Base-by-base conservation (phyloP, 306 rosid species). In the Prosopis cineraria region DNA sequence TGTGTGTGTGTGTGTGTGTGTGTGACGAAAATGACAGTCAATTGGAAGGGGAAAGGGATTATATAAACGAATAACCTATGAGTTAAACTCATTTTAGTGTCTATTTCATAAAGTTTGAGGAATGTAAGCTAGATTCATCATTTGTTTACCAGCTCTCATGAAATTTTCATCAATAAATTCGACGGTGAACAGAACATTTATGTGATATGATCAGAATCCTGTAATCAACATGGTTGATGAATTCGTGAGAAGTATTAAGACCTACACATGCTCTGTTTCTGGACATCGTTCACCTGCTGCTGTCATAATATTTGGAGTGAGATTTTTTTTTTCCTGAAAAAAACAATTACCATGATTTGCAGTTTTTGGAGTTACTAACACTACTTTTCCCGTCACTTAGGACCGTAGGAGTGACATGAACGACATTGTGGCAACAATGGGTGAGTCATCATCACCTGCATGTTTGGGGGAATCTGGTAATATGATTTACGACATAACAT, bases 281-380 rank as follows among this genome's bases (percentile, higher is more conserved):
- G 85, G 59, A 63, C 60, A 17, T 43, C 75, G 79, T 20, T 65
- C 83, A 59, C 94, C 89, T 0, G 45, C 66, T 43, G 90, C 83
- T 39, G 81, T 90, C 70, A 71, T 86, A 30, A 73, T 86, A 70
- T 88, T 90, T 84, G 91, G 94, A 81, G 94, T 90, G 55, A 79
- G 94, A 22, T 55, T 80, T 24, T 24, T 43, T 10, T 56, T 25
- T 10, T 1, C 34, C n/a, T n/a, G n/a, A n/a, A n/a, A n/a, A n/a
- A n/a, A n/a, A n/a, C n/a, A n/a, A n/a, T n/a, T n/a, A n/a, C 34
- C 33, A 48, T 34, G 52, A 56, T n/a, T 12, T 19, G 25, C 9
- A 1, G 19, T 4, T 68, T 68, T 17, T 39, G 36, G 65, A 58
- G 33, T 27, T 13, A 58, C n/a, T 58, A 10, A 27, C n/a, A 7